Conservation (phyloP, 768 basidiomycete genomes). For the Boletus reticuloceps region DNA sequence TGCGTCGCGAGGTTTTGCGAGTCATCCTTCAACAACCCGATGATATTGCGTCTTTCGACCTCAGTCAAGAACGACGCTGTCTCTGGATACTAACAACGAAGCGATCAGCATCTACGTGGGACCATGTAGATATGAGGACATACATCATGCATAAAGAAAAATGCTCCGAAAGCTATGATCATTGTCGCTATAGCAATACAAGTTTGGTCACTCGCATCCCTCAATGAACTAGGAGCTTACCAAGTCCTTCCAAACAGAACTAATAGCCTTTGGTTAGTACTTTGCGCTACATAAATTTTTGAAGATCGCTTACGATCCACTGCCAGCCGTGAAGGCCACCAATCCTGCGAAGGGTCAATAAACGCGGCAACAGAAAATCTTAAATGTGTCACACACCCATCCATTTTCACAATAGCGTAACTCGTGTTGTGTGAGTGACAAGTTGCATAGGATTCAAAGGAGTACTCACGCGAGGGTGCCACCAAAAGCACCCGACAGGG, state of each 20-base stretch:
- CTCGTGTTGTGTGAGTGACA: slow-evolving; percentile 15
- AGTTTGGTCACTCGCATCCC: not conserved
- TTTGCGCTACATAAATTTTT: not conserved
- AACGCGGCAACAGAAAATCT: not conserved
- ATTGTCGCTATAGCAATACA: not conserved
- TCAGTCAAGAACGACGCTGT: not conserved
- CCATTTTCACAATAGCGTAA: slow-evolving; percentile 34
- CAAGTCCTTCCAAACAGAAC: slow-evolving; percentile 33
- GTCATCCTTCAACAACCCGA: not conserved
- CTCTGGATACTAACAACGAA: not conserved
- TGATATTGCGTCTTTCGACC: not conserved
- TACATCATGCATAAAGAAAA: not conserved
- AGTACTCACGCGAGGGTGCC: slow-evolving; percentile 45
- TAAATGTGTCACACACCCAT: slow-evolving; percentile 30
- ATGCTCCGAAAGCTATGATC: not conserved
- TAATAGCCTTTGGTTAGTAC: slow-evolving; percentile 4
- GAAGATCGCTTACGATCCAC: slow-evolving; percentile 34
- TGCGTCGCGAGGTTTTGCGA: not conserved
- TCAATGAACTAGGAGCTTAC: slow-evolving; percentile 7
- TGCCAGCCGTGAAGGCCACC: slow-evolving; percentile 36
- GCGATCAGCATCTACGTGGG: not conserved
- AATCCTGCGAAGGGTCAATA: slow-evolving; percentile 7
- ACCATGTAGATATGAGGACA: not conserved
- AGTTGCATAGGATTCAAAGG: not conserved
- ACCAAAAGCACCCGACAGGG: slow-evolving; percentile 50